A percentile compares a stretch with the other conserved stretches of the same genome.
Conservation (phyloP, 371 early-diverging fungal species). For the Mortierella polycephala region DNA sequence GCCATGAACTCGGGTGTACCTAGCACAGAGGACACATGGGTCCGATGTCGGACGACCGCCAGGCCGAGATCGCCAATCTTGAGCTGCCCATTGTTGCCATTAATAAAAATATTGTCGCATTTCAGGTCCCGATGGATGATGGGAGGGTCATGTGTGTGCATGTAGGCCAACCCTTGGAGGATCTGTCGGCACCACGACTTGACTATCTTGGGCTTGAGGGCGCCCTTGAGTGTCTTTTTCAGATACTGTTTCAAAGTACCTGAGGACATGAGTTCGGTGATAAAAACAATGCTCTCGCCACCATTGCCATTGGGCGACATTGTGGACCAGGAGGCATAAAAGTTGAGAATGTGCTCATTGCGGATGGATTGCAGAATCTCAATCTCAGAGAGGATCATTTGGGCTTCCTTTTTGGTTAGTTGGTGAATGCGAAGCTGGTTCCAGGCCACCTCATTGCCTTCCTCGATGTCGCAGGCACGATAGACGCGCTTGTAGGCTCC, state of each 20-base stretch:
- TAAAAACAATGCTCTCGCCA: conserved; percentile 78
- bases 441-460: conserved; percentile 92
- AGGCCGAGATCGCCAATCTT: conserved; percentile 92
- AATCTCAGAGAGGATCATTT: conserved; percentile 63
- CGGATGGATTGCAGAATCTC: conserved; percentile 75
- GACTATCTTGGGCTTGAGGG: conserved; percentile 78
- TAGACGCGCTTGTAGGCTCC: conserved; percentile 89
- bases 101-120: conserved; percentile 88
- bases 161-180: conserved; percentile 84
- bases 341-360: conserved; percentile 86
- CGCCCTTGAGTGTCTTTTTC: conserved; percentile 65
- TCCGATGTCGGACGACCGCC: conserved; percentile 65
- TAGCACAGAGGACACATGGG: conserved; percentile 66
- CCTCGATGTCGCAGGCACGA: conserved; percentile 86
- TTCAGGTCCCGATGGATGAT: conserved; percentile 89
- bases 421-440: conserved; percentile 72
- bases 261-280: conserved; percentile 92
- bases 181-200: conserved; percentile 82
- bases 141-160: conserved; percentile 85
- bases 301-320: conserved; percentile 35
- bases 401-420: conserved; percentile 58
- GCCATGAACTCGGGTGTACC: conserved; percentile 89
- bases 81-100: conserved; percentile 84
- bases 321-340: conserved; percentile 71
- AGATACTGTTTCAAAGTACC: conserved; percentile 85